These are phyloP conservation scores for Pseudogymnoascus destructans DNA, from an alignment of 2,329 filamentous ascomycete genomes.

Conservation along the genomic window DNA sequence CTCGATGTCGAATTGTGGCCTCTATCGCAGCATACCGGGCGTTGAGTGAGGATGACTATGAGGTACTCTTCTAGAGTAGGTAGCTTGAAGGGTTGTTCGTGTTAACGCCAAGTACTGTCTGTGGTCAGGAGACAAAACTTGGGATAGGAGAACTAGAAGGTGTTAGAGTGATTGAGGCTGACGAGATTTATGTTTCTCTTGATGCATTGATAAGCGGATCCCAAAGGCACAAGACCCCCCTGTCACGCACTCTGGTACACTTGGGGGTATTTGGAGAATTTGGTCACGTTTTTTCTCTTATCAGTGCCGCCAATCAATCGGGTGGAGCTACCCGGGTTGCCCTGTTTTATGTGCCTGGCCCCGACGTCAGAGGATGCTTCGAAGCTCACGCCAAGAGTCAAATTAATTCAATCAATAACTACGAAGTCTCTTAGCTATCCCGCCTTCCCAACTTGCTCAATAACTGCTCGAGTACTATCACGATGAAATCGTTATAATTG, in stretches of 20 bases:
- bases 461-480: background rate
- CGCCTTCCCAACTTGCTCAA: background rate
- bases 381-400: background rate
- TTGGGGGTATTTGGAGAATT: background rate
- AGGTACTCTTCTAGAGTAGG: background rate
- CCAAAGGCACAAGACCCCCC: conserved; percentile 1
- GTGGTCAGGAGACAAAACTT: background rate
- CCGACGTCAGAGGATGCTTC: conserved; percentile 2
- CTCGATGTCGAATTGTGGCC: background rate
- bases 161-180: background rate
- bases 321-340: conserved; percentile 7
- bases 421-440: background rate
- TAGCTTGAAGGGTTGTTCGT: background rate
- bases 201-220: background rate
- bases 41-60: background rate
- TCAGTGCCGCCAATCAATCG: conserved; percentile 5
- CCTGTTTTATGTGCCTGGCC: conserved; percentile 7
- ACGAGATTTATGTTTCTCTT: background rate
- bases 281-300: conserved; percentile 6
- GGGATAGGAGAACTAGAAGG: background rate
- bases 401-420: background rate
- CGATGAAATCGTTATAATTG: background rate
- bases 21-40: conserved; percentile 7
- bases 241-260: background rate
- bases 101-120: background rate